Base-by-base conservation (phyloP, 768 basidiomycete genomes). In the Trametes punicea region DNA sequence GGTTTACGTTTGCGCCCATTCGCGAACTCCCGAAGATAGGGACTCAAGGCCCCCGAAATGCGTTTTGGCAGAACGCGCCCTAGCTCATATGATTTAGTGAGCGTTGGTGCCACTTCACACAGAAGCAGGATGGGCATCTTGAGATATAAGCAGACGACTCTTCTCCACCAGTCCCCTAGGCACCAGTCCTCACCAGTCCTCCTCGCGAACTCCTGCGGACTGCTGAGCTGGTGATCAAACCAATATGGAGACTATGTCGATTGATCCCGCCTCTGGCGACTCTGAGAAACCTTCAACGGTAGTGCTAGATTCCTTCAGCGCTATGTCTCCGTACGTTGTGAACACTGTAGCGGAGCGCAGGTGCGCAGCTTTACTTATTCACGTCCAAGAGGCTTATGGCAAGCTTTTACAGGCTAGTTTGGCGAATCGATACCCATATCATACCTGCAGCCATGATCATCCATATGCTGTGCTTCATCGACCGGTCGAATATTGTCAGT, bases 401-500 rank as follows among this genome's bases (percentile, higher is more conserved):
- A 38, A 2, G 5, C 2, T n/a, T n/a, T n/a, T n/a, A n/a, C n/a
- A 64, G 60, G 26, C 48, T 62, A 2, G 29, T 64, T 13, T 55
- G 67, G 38, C 67, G 64, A 21, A 61, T 72, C 30, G 70, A 71
- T 55, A n/a, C 57, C 39, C 64, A 68, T 16, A 69, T 75, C 36
- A 62, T 75, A 1, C 74, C 74, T 15, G 63, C 67, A 25, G 59
- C 70, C 1, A 71, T 70, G 64, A 52, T 70, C 36, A 70, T 75
- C 15, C 75, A 74, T 55, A 61, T 75, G 7, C 69, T 76, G 2
- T 71, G 67, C 46, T 65, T 59, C 33, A n/a, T 64, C 13, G 62
- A 64, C 25, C 60, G 62, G 13, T 47, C 57, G 7, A 64, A 64
- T 27, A 59, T 63, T 2, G 62, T 64, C 20, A 33, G 57, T 26